phyloP scores from a whole-genome alignment of 1,139 yeast genomes.

The Protomyces arabidopsidicola region DNA sequence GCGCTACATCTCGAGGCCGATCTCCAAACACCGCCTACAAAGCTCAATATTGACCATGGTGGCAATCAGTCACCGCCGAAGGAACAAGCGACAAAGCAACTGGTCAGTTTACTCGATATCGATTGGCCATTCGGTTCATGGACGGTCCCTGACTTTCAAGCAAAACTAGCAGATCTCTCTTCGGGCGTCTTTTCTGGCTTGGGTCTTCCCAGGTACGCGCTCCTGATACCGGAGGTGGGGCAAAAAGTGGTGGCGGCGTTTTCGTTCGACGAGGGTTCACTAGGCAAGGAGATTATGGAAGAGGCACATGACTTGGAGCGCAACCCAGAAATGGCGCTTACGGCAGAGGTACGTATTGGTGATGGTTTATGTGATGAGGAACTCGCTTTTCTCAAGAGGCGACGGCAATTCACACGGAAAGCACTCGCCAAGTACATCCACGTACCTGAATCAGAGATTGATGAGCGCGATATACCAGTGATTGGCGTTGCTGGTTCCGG shows the following conservation, averaged over 20 bases:
- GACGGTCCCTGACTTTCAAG: background rate
- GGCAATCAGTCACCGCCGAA: background rate
- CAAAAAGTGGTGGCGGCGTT: background rate
- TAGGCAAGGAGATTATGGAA: slow-evolving; percentile 31
- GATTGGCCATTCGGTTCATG: background rate
- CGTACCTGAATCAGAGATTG: slow-evolving; percentile 29
- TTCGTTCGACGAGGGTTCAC: slow-evolving; percentile 13
- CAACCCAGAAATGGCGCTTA: slow-evolving; percentile 32
- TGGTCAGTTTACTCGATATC: background rate
- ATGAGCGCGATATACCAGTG: slow-evolving; percentile 34
- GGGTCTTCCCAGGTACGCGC: background rate
- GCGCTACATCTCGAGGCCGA: background rate
- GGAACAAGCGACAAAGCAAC: background rate
- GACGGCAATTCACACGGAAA: slow-evolving; percentile 25
- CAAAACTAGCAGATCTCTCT: background rate
- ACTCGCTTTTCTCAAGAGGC: slow-evolving; percentile 28
- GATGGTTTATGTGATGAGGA: slow-evolving; percentile 31
- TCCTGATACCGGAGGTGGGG: background rate
- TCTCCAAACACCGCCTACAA: background rate
- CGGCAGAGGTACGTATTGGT: slow-evolving; percentile 33
- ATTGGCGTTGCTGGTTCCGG: slow-evolving; percentile 35
- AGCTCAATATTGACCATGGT: background rate
- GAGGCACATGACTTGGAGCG: slow-evolving; percentile 28
- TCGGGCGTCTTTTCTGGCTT: background rate
- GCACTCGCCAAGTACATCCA: slow-evolving; percentile 33